Conservation (phyloP, 2,329 filamentous ascomycete species). For the Talaromyces piceae region DNA sequence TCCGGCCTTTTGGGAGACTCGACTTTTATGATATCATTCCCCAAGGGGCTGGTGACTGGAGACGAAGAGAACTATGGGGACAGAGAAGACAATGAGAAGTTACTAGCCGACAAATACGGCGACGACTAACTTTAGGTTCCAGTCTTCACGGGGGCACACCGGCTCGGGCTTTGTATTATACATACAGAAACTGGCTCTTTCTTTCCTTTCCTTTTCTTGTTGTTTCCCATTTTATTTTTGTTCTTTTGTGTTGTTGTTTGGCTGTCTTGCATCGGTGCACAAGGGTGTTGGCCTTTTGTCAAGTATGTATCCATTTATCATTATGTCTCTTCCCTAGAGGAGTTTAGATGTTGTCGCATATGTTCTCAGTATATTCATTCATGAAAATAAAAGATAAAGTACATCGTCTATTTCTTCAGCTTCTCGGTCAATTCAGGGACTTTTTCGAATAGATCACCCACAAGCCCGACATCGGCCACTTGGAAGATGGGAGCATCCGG, state of each 20-base stretch:
- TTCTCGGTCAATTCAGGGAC: slow-evolving; percentile 96
- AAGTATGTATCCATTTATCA: background rate
- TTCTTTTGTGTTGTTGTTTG: background rate
- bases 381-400: background rate
- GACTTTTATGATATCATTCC: background rate
- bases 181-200: too few species aligned
- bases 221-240: too few species aligned
- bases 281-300: background rate
- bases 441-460: slow-evolving; percentile 92
- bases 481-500: slow-evolving; percentile 96
- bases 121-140: background rate
- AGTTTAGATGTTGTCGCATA: background rate
- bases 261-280: background rate
- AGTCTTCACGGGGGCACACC: background rate
- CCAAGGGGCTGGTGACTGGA: background rate
- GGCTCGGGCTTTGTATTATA: background rate
- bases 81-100: background rate
- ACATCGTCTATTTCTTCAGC: slow-evolving; percentile 52
- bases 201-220: too few species aligned
- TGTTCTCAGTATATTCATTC: background rate
- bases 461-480: slow-evolving; percentile 88
- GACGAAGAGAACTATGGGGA: background rate
- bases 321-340: background rate
- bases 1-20: background rate
- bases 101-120: background rate